Conservation (phyloP, 805 yeast species). For the Teunomyces stri region DNA sequence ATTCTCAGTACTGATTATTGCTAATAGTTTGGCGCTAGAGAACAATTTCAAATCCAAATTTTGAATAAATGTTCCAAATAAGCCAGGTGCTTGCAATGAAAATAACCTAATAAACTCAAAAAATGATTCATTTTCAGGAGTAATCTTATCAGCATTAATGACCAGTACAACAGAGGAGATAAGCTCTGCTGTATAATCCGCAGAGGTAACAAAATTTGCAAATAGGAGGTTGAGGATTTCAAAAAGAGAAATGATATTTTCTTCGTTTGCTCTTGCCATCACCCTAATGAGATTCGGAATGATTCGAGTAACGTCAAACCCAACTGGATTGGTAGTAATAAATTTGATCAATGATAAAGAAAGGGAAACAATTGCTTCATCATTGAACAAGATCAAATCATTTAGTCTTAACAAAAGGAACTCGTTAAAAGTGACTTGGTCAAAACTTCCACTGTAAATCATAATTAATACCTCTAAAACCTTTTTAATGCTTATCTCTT, state of each 20-base stretch:
- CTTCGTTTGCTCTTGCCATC: neutral
- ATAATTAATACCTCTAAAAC: conserved; percentile 25
- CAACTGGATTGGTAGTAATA: conserved; percentile 8
- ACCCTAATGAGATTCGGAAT: conserved; percentile 5
- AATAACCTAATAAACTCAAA: conserved; percentile 6
- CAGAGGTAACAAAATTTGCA: neutral
- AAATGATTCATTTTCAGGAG: neutral
- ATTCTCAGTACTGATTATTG: conserved; percentile 25
- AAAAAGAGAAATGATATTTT: neutral
- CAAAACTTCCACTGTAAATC: conserved; percentile 11
- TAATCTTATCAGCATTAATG: neutral
- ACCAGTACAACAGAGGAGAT: neutral
- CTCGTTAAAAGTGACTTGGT: conserved; percentile 12
- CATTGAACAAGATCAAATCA: conserved; percentile 24
- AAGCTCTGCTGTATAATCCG: neutral
- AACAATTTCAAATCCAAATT: conserved; percentile 17
- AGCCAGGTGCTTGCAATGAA: conserved; percentile 5
- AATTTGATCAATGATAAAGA: conserved; percentile 7
- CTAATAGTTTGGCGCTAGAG: conserved; percentile 30
- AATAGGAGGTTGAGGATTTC: neutral
- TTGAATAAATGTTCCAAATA: conserved; percentile 7
- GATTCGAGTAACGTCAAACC: conserved; percentile 5
- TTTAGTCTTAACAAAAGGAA: conserved; percentile 18
- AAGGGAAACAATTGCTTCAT: conserved; percentile 15
- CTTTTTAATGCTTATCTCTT: conserved; percentile 25